Evolutionary conservation across 106 monocot species (phyloP).

Genomic region (Cymbidium sinense): DNA sequence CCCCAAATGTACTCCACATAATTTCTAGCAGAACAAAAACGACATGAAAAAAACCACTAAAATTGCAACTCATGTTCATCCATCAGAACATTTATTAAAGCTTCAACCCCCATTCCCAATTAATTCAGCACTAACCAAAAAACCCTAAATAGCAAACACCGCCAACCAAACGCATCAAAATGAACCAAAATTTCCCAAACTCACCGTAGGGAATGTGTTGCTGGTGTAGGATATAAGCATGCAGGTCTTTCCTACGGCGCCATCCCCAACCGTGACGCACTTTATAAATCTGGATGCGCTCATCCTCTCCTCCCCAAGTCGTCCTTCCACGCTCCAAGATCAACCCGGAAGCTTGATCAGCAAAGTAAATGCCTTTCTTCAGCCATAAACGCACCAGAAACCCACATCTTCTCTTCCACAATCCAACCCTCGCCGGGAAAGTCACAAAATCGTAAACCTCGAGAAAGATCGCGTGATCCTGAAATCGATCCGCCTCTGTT

Average conservation of each 20-base stretch:
- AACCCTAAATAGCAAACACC: not conserved
- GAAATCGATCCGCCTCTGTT: not conserved
- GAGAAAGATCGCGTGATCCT: not conserved
- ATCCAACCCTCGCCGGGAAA: not conserved
- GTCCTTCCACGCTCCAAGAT: not conserved
- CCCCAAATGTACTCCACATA: too few species aligned
- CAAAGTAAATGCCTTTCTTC: not conserved
- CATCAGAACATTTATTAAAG: not conserved
- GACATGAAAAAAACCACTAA: not conserved
- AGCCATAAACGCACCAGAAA: not conserved
- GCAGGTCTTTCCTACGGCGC: conserved; percentile 6
- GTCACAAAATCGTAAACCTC: not conserved
- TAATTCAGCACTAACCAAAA: not conserved
- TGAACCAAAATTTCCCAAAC: not conserved
- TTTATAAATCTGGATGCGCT: conserved; percentile 7
- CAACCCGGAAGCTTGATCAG: not conserved
- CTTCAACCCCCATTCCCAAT: not conserved
- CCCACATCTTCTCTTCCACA: not conserved
- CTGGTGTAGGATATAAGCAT: conserved; percentile 12
- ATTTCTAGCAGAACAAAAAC: not conserved
- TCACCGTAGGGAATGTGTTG: conserved; percentile 10
- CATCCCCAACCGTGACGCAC: conserved; percentile 7
- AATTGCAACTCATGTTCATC: not conserved
- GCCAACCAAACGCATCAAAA: not conserved
- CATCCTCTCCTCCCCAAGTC: conserved; percentile 1